Evolutionary conservation across 495 filamentous ascomycete species (phyloP).

Genomic region (Podospora conica): DNA sequence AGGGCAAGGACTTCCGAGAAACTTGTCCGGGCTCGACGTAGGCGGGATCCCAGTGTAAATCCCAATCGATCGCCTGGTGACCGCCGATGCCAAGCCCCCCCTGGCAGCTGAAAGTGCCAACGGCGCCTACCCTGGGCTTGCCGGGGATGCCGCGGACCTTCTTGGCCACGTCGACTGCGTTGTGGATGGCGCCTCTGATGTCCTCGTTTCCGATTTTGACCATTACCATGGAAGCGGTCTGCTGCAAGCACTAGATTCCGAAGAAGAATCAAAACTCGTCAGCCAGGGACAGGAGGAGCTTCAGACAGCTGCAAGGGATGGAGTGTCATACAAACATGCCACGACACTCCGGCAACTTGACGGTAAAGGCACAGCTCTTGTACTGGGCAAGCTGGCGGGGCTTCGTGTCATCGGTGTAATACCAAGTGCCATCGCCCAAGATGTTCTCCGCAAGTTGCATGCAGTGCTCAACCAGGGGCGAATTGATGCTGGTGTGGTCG

Average conservation of each 20-base stretch:
- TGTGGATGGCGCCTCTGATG: background rate
- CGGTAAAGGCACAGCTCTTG: background rate
- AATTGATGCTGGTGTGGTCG: background rate
- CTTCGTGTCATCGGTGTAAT: background rate
- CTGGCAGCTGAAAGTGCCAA: background rate
- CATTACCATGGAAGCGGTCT: no score
- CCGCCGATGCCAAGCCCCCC: no score
- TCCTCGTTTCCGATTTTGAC: background rate
- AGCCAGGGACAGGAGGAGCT: no score
- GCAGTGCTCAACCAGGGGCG: background rate
- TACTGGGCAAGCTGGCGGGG: background rate
- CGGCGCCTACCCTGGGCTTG: background rate
- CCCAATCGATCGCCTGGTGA: no score
- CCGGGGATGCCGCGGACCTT: no score
- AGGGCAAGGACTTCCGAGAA: no score
- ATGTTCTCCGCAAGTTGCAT: background rate
- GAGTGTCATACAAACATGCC: constrained; percentile 3
- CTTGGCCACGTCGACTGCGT: background rate
- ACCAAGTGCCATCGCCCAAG: background rate
- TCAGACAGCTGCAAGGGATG: no score
- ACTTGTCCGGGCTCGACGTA: no score
- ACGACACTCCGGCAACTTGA: background rate
- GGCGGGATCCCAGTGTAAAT: no score
- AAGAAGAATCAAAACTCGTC: no score
- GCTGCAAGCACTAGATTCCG: no score